Conservation (phyloP, 169 alveolate species). For the Cryptosporidium viatorum region DNA sequence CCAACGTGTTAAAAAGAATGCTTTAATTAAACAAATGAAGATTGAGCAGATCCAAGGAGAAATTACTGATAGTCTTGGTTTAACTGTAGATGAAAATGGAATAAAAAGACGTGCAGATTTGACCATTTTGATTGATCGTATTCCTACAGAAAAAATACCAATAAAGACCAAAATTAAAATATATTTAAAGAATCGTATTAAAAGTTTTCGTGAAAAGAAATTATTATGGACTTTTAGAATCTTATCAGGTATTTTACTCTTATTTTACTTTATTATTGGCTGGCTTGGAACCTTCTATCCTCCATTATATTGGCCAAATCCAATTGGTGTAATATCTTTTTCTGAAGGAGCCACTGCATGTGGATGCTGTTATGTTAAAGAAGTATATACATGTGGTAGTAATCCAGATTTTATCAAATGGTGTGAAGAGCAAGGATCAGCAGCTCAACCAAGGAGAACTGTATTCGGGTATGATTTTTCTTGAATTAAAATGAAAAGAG, state of each 20-base stretch:
- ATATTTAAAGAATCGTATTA: slow-evolving; percentile 16
- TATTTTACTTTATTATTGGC: slow-evolving; percentile 52
- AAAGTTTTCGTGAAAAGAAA: slow-evolving; percentile 49
- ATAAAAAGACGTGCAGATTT: slow-evolving; percentile 59
- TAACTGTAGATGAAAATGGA: slow-evolving; percentile 53
- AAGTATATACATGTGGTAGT: slow-evolving; percentile 74
- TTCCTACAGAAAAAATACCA: slow-evolving; percentile 27
- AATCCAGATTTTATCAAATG: slow-evolving; percentile 54
- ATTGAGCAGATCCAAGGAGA: slow-evolving; percentile 32
- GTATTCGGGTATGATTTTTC: slow-evolving; percentile 37
- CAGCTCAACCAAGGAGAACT: slow-evolving; percentile 60
- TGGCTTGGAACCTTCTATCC: slow-evolving; percentile 55
- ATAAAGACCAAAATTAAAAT: slow-evolving; percentile 21
- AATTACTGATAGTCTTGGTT: slow-evolving; percentile 41
- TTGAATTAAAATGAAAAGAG: background rate
- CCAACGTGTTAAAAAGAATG: slow-evolving; percentile 53
- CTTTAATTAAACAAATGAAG: slow-evolving; percentile 56
- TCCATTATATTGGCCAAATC: slow-evolving; percentile 74
- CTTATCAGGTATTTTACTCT: slow-evolving; percentile 37
- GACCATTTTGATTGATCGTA: slow-evolving; percentile 53
- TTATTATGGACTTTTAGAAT: slow-evolving; percentile 61
- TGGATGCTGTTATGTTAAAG: slow-evolving; percentile 67
- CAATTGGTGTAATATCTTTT: slow-evolving; percentile 62
- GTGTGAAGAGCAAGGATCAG: slow-evolving; percentile 56
- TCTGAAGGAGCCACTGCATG: slow-evolving; percentile 42